Evolutionary conservation across 2,329 filamentous ascomycete species (phyloP).

Genomic region (Diaporthe helianthi): DNA sequence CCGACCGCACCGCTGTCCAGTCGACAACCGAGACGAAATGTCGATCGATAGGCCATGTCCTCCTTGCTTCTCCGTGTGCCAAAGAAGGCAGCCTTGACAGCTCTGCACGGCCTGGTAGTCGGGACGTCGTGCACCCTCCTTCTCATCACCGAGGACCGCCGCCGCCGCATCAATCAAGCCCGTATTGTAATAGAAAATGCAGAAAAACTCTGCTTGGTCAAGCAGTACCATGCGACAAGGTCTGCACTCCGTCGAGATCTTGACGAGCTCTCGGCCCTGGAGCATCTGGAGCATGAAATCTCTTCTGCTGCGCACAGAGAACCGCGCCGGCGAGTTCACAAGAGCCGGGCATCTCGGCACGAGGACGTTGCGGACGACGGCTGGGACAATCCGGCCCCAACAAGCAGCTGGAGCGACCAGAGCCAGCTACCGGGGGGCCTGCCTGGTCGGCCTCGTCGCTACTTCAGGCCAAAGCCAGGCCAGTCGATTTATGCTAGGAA

Average conservation of each 20-base stretch:
- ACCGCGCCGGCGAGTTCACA: neutral
- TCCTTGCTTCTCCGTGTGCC: constrained; percentile 49
- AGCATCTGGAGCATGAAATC: constrained; percentile 14
- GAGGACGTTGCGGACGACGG: neutral
- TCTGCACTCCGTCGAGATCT: constrained; percentile 33
- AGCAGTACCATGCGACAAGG: constrained; percentile 46
- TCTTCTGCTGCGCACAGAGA: neutral
- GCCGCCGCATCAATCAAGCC: constrained; percentile 51
- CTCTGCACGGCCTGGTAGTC: constrained; percentile 52
- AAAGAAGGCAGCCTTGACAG: constrained; percentile 53
- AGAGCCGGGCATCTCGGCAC: neutral
- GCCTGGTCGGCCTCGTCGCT: neutral
- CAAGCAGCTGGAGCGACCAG: neutral
- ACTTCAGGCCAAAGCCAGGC: neutral
- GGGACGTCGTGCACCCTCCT: constrained; percentile 55
- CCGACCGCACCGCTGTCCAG: constrained; percentile 21
- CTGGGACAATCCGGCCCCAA: neutral
- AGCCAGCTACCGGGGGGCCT: neutral
- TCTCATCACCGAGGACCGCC: constrained; percentile 53
- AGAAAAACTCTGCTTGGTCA: constrained; percentile 48
- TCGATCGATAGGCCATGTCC: constrained; percentile 41
- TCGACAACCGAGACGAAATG: constrained; percentile 35
- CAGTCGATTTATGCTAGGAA: neutral
- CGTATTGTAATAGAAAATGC: constrained; percentile 49
- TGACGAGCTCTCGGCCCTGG: neutral